phyloP scores from a whole-genome alignment of 2,329 filamentous ascomycete genomes.

The Trichoderma harzianum region DNA sequence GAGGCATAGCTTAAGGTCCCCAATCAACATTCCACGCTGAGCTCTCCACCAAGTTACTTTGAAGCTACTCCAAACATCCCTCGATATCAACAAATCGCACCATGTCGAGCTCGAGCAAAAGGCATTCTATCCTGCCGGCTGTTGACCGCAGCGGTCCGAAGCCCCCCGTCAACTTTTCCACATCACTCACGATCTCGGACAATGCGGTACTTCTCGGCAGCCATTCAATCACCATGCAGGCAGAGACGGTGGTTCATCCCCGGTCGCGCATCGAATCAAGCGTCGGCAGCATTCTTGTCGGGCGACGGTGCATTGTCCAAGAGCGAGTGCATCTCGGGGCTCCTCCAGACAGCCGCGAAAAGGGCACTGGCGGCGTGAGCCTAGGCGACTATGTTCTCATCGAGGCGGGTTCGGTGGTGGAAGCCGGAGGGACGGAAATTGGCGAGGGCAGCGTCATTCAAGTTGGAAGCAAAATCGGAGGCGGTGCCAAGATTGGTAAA shows the following conservation, averaged over 20 bases:
- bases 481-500: constrained; percentile 60
- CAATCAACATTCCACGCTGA: background rate
- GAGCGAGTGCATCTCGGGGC: constrained; percentile 62
- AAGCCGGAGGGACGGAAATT: constrained; percentile 59
- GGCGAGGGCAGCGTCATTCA: constrained; percentile 60
- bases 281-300: constrained; percentile 74
- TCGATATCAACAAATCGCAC: background rate
- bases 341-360: constrained; percentile 27
- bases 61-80: background rate
- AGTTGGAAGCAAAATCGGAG: constrained; percentile 57
- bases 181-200: constrained; percentile 59
- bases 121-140: constrained; percentile 55
- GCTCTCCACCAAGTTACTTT: background rate
- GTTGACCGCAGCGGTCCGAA: constrained; percentile 53
- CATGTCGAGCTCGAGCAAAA: constrained; percentile 48
- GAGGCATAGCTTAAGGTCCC: background rate
- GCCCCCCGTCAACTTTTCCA: constrained; percentile 60
- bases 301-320: constrained; percentile 76
- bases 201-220: constrained; percentile 64
- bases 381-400: constrained; percentile 60
- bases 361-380: constrained; percentile 46
- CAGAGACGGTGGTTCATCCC: constrained; percentile 81
- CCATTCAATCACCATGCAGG: constrained; percentile 73
- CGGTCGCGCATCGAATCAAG: constrained; percentile 75
- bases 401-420: constrained; percentile 58